These are phyloP conservation scores for Penicillium canescens DNA, from an alignment of 495 filamentous ascomycete genomes.

Conservation along the genomic window DNA sequence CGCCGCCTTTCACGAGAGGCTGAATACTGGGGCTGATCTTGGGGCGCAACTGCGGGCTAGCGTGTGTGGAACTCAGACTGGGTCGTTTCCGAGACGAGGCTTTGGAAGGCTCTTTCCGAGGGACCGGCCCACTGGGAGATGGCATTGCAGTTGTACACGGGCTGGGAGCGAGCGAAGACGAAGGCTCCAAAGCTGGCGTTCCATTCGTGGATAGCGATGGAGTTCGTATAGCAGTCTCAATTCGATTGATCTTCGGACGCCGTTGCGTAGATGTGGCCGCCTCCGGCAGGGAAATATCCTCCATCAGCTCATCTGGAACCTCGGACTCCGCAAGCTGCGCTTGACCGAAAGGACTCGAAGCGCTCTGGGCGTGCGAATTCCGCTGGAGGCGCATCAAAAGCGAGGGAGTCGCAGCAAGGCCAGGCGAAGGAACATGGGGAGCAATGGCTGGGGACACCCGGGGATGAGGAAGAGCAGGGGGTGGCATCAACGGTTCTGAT, in stretches of 20 bases:
- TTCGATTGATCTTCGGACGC: conserved; percentile 41
- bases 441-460: conserved; percentile 56
- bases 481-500: conserved; percentile 69
- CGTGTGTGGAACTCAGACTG: conserved; percentile 74
- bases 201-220: conserved; percentile 30
- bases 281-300: conserved; percentile 67
- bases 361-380: conserved; percentile 31
- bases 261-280: conserved; percentile 43
- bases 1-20: conserved; percentile 76
- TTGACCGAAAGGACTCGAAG: conserved; percentile 28
- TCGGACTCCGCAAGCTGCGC: conserved; percentile 26
- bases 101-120: conserved; percentile 42
- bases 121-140: conserved; percentile 44
- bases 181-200: conserved; percentile 34
- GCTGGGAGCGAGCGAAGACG: conserved; percentile 38
- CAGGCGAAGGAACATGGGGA: conserved; percentile 34
- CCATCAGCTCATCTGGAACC: conserved; percentile 60
- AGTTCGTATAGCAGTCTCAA: conserved; percentile 42
- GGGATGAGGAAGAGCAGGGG: conserved; percentile 59
- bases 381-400: conserved; percentile 76
- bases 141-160: conserved; percentile 40
- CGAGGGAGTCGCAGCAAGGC: conserved; percentile 71
- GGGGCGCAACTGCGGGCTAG: conserved; percentile 81
- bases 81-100: conserved; percentile 60
- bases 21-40: conserved; percentile 95